These are phyloP conservation scores for Colletotrichum sp. DNA, from an alignment of 2,329 filamentous ascomycete species.

Conservation along the genomic window DNA sequence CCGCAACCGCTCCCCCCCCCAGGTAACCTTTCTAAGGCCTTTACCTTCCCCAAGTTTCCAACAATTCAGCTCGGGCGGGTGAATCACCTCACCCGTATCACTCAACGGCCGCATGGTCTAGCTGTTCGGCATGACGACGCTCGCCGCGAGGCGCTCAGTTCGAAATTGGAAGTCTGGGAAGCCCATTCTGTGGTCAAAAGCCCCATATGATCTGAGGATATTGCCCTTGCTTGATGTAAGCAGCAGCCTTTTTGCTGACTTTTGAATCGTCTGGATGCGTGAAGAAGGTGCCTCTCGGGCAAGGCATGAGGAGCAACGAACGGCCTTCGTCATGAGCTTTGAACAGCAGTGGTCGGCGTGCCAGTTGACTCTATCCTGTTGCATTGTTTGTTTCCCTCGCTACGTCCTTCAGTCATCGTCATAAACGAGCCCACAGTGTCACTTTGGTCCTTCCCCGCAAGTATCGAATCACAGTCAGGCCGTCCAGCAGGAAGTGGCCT, in stretches of 20 bases:
- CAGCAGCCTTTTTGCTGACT: neutral
- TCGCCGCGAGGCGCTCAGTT: neutral
- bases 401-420: rapidly evolving
- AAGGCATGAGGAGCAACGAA: neutral
- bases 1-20: neutral
- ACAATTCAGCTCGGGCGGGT: neutral
- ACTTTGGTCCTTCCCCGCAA: neutral
- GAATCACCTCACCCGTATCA: neutral
- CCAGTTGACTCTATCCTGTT: neutral
- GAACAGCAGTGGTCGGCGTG: neutral
- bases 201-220: neutral
- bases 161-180: neutral
- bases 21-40: neutral
- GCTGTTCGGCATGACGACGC: neutral
- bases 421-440: neutral
- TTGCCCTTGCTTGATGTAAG: neutral
- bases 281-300: neutral
- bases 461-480: neutral
- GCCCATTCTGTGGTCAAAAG: neutral
- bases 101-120: neutral
- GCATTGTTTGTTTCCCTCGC: neutral
- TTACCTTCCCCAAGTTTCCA: neutral
- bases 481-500: neutral
- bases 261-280: neutral
- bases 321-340: rapidly evolving